Evolutionary conservation across 164 flowering plant species (phyloP), one percentile per base, ranked within the genome.

Genomic region (Malania oleifera): DNA sequence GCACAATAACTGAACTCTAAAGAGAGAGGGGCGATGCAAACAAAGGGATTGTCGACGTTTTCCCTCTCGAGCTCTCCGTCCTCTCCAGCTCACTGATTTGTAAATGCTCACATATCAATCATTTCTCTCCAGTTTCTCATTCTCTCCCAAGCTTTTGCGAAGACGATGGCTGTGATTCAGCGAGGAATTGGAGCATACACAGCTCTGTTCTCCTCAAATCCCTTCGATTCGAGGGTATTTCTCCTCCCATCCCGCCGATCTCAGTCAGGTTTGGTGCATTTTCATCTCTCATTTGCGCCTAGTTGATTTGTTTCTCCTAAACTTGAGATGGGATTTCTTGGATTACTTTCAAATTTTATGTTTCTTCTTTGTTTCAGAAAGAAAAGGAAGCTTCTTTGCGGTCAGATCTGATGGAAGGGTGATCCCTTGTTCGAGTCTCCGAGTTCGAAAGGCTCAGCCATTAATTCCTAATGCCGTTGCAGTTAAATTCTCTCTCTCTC

Each of bases 281-380:
- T 17, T 43, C 46, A 12, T 43, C 22, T 10, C 22, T 43, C 22
- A n/a, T 10, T 18, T 22, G 46, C 1, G 18, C 5, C 8, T 17
- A 1, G 18, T 18, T 43, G 22, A 5, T n/a, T 43, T 5, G 18
- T 43, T 17, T 43, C 5, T 17, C 4, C 22, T 43, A 2, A 17
- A 43, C n/a, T 17, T 18, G 46, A 18, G 20, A 6, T 17, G 22
- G 19, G 46, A 22, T 43, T 43, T 38, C 18, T 4, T 17, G 46
- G 46, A 43, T 43, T 43, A 17, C 5, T 11, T 5, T 38, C 14
- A 2, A 15, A 1, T 11, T 12, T 38, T 38, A 7, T 5, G 8
- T 38, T 12, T 38, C n/a, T n/a, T n/a, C n/a, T n/a, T n/a, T n/a
- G 22, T 43, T 43, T 43, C 46, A 43, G 46, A n/a, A n/a, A 43